phyloP scores from a whole-genome alignment of 495 filamentous ascomycete species.

The Aspergillus bertholletiae region DNA sequence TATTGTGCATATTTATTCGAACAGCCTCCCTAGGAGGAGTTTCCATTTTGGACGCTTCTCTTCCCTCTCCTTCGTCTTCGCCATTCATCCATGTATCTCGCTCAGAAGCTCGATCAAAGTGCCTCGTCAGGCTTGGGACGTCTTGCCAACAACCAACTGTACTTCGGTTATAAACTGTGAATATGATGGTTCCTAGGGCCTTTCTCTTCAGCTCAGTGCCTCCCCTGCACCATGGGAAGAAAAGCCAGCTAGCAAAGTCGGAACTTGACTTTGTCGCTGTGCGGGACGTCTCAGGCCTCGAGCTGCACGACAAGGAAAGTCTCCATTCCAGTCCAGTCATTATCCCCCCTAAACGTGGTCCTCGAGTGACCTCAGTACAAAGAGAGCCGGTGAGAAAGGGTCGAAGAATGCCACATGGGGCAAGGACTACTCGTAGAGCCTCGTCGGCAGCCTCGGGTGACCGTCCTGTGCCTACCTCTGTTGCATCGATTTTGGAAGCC shows the following conservation, averaged over 20 bases:
- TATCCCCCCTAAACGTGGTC: constrained; percentile 39
- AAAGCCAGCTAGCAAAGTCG: constrained; percentile 5
- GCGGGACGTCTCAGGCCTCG: constrained; percentile 13
- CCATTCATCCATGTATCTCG: constrained; percentile 47
- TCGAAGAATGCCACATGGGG: constrained; percentile 11
- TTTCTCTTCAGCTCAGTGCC: constrained; percentile 37
- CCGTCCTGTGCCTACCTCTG: constrained; percentile 29
- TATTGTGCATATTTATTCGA: background rate
- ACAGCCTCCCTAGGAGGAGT: constrained; percentile 8
- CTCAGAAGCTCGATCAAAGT: constrained; percentile 45
- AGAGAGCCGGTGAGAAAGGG: constrained; percentile 9
- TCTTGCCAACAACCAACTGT: constrained; percentile 11
- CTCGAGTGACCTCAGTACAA: constrained; percentile 20
- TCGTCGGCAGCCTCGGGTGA: constrained; percentile 31
- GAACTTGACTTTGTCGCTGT: constrained; percentile 2
- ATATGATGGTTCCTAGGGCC: constrained; percentile 48
- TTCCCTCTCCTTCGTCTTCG: constrained; percentile 4
- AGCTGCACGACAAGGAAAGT: constrained; percentile 11
- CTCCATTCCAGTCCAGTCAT: constrained; percentile 36
- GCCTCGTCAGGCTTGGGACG: constrained; percentile 40
- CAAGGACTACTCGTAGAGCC: constrained; percentile 27
- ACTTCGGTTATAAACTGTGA: constrained; percentile 4
- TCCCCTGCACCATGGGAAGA: constrained; percentile 16
- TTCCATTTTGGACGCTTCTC: constrained; percentile 4
- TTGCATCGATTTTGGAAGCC: constrained; percentile 42